A percentile compares a stretch with the other conserved stretches of the same genome.
phyloP scores from a whole-genome alignment of 345 rosid genomes.

The Populus nigra region DNA sequence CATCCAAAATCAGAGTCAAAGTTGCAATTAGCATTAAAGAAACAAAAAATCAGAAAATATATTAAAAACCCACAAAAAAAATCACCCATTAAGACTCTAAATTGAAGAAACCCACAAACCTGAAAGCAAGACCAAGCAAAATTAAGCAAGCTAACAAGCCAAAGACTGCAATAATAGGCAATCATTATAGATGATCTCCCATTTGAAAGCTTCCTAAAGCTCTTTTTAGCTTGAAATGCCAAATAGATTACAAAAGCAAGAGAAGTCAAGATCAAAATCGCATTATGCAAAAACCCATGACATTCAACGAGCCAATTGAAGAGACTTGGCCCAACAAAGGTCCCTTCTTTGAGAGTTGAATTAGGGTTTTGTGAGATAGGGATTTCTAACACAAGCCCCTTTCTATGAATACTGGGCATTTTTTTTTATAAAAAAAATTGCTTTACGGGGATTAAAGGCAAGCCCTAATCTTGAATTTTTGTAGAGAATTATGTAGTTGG shows the following conservation, averaged over 20 bases:
- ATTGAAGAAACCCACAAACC: slow-evolving; percentile 41
- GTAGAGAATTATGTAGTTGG: background rate
- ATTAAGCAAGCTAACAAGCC: slow-evolving; percentile 90
- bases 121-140: slow-evolving; percentile 80
- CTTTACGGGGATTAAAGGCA: background rate
- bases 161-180: slow-evolving; percentile 73
- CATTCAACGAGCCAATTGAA: slow-evolving; percentile 67
- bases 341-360: slow-evolving; percentile 24
- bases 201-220: slow-evolving; percentile 59
- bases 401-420: background rate
- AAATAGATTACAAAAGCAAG: slow-evolving; percentile 63
- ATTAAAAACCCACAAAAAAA: slow-evolving; percentile 2
- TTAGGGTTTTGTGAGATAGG: slow-evolving; percentile 32
- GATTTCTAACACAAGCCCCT: background rate
- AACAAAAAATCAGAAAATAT: background rate
- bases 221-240: slow-evolving; percentile 66
- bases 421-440: background rate
- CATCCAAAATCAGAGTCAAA: background rate
- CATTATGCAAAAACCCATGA: slow-evolving; percentile 77
- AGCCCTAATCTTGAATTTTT: background rate
- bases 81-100: background rate
- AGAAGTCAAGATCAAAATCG: slow-evolving; percentile 51
- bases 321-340: slow-evolving; percentile 21
- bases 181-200: slow-evolving; percentile 83
- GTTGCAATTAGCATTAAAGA: background rate